These are phyloP conservation scores for Madurella fahalii DNA, from an alignment of 2,329 filamentous ascomycete species.

Conservation along the genomic window DNA sequence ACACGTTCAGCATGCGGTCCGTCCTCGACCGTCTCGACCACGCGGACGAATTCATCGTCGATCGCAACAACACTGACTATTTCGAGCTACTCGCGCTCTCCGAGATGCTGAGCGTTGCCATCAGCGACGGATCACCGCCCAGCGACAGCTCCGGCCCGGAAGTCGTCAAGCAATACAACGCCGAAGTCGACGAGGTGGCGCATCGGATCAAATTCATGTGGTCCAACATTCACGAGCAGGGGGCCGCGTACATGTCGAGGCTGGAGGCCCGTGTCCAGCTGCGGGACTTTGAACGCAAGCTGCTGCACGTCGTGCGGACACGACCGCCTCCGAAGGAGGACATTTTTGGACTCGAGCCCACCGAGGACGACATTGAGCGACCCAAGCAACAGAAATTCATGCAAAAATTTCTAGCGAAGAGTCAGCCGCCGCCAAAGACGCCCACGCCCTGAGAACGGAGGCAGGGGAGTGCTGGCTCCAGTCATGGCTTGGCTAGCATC, in stretches of 20 bases:
- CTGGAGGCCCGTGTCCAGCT: slow-evolving; percentile 74
- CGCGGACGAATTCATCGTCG: slow-evolving; percentile 48
- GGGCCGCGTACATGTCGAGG: slow-evolving; percentile 65
- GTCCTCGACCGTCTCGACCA: slow-evolving; percentile 44
- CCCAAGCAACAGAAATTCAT: slow-evolving; percentile 48
- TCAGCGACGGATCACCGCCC: slow-evolving; percentile 55
- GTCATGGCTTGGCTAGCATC: background rate
- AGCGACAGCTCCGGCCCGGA: slow-evolving; percentile 20
- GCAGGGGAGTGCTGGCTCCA: background rate
- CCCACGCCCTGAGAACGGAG: background rate
- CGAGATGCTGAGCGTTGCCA: slow-evolving; percentile 66
- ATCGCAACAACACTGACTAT: slow-evolving; percentile 58
- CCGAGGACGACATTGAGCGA: slow-evolving; percentile 32
- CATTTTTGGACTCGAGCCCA: slow-evolving; percentile 41
- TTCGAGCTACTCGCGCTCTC: slow-evolving; percentile 61
- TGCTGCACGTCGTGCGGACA: slow-evolving; percentile 68
- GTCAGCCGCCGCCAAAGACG: slow-evolving; percentile 2
- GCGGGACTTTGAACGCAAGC: slow-evolving; percentile 68
- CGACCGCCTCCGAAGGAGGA: slow-evolving; percentile 51
- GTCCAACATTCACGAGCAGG: slow-evolving; percentile 66
- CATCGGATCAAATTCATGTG: slow-evolving; percentile 53
- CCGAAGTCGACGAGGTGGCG: slow-evolving; percentile 63
- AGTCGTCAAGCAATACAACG: slow-evolving; percentile 56
- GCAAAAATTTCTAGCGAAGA: slow-evolving; percentile 39
- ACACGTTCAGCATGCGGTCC: slow-evolving; percentile 38